These are phyloP conservation scores for Biscogniauxia sp. DNA, from an alignment of 2,329 filamentous ascomycete species.

Conservation along the genomic window DNA sequence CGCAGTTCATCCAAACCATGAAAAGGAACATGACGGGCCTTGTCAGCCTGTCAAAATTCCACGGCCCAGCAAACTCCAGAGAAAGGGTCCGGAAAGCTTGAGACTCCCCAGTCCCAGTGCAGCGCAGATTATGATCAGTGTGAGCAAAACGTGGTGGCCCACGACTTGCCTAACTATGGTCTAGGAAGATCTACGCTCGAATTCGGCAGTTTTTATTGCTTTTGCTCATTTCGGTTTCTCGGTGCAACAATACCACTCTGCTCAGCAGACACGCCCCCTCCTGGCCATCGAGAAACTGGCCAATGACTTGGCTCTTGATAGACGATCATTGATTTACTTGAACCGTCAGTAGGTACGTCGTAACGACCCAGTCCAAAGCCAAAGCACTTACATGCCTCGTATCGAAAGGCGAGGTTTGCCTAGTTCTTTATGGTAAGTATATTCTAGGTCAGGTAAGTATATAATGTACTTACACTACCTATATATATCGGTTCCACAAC, in stretches of 20 bases:
- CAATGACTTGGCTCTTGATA: constrained; percentile 5
- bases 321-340: neutral
- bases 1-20: neutral
- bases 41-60: neutral
- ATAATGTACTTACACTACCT: too few relatives aligned
- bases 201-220: constrained; percentile 29
- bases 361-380: neutral
- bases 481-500: too few relatives aligned
- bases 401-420: too few relatives aligned
- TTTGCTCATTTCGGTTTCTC: constrained; percentile 24
- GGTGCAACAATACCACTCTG: constrained; percentile 21
- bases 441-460: too few relatives aligned
- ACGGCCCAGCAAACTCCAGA: neutral
- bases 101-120: neutral
- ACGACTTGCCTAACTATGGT: constrained; percentile 8
- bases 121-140: constrained; percentile 5
- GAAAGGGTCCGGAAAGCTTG: neutral
- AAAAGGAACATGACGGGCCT: neutral
- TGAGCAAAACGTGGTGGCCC: neutral
- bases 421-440: too few relatives aligned
- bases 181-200: constrained; percentile 24
- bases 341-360: neutral
- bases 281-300: constrained; percentile 1
- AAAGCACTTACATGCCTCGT: too few relatives aligned
- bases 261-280: too few relatives aligned